Evolutionary conservation across 768 basidiomycete species (phyloP).

Genomic region (Kwoniella pini): DNA sequence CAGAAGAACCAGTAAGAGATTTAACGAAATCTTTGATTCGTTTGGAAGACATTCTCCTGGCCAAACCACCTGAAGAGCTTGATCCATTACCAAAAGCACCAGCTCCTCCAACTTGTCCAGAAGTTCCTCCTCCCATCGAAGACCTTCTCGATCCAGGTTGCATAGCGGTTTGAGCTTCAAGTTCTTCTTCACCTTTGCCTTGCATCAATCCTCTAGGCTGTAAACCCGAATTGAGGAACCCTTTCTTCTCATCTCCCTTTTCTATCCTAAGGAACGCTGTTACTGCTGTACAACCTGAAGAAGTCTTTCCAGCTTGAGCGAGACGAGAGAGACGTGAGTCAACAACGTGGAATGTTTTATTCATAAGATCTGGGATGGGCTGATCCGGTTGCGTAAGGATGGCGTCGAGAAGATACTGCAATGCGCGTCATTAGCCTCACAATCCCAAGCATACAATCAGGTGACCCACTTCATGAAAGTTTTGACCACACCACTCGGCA

Average conservation of each 20-base stretch:
- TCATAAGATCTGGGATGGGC: slow-evolving; percentile 82
- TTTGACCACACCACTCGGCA: slow-evolving; percentile 95
- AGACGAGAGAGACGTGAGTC: slow-evolving; percentile 79
- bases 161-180: slow-evolving; percentile 40
- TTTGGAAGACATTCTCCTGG: slow-evolving; percentile 38
- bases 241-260: slow-evolving; percentile 57
- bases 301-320: slow-evolving; percentile 86
- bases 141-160: slow-evolving; percentile 21
- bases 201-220: slow-evolving; percentile 46
- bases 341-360: slow-evolving; percentile 90
- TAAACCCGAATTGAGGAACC: slow-evolving; percentile 48
- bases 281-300: slow-evolving; percentile 95
- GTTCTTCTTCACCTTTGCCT: slow-evolving; percentile 51
- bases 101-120: slow-evolving; percentile 27
- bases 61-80: slow-evolving; percentile 13
- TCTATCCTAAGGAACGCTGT: slow-evolving; percentile 93
- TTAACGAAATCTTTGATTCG: slow-evolving; percentile 50
- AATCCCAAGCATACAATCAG: not conserved
- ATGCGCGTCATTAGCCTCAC: slow-evolving; percentile 1
- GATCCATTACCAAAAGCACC: slow-evolving; percentile 1
- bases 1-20: slow-evolving; percentile 33
- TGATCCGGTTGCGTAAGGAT: slow-evolving; percentile 64
- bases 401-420: slow-evolving; percentile 67
- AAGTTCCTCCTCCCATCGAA: slow-evolving; percentile 29
- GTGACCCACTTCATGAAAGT: slow-evolving; percentile 78